phyloP scores from a whole-genome alignment of 2,329 filamentous ascomycete genomes.

The Coleophoma crateriformis region DNA sequence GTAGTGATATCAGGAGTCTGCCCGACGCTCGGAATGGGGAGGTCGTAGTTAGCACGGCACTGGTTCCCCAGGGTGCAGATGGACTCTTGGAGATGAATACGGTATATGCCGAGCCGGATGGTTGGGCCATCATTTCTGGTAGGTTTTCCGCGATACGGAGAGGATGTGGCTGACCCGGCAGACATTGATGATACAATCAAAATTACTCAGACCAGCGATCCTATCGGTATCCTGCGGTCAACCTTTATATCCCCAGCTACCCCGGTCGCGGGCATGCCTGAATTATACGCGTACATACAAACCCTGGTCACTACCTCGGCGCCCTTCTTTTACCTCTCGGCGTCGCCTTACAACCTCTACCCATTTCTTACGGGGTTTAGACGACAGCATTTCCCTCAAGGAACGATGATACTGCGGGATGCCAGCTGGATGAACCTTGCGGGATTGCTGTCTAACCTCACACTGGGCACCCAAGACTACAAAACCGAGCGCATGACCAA shows the following conservation, averaged over 20 bases:
- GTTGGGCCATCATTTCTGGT: constrained; percentile 81
- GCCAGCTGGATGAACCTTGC: constrained; percentile 80
- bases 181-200: constrained; percentile 98
- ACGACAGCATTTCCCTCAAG: constrained; percentile 63
- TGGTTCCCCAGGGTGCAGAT: constrained; percentile 43
- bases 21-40: constrained; percentile 40
- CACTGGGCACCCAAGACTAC: constrained; percentile 76
- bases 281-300: constrained; percentile 68
- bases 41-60: constrained; percentile 39
- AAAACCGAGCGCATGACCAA: constrained; percentile 77
- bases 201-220: constrained; percentile 74
- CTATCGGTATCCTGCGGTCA: constrained; percentile 72
- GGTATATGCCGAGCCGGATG: constrained; percentile 67
- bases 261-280: constrained; percentile 75
- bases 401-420: constrained; percentile 80
- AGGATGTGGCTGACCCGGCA: constrained; percentile 19
- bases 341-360: constrained; percentile 92
- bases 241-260: constrained; percentile 76
- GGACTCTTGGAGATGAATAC: constrained; percentile 62
- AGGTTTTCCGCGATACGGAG: constrained; percentile 11
- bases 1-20: constrained; percentile 53
- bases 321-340: constrained; percentile 89
- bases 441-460: constrained; percentile 74
- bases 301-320: constrained; percentile 48
- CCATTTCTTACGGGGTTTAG: constrained; percentile 77